Conservation (phyloP, 2,329 filamentous ascomycete species). For the Bisporella sp. region DNA sequence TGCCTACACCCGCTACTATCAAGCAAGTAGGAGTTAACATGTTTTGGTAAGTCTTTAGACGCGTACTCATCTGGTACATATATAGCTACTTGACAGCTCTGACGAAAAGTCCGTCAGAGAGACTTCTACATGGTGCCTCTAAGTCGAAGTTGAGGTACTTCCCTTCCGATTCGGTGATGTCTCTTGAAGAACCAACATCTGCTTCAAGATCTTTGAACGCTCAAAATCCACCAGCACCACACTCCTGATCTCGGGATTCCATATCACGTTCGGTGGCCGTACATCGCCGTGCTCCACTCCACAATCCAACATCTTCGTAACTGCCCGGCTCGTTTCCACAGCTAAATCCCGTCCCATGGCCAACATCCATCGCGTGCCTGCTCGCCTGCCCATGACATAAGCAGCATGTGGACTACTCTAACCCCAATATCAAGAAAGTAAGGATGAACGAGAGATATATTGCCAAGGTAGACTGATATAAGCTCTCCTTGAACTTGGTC, state of each 20-base stretch:
- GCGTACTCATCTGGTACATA: too few relatives aligned
- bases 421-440: constrained; percentile 15
- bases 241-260: constrained; percentile 13
- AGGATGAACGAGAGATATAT: constrained; percentile 28
- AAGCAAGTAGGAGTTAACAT: too few relatives aligned
- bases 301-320: constrained; percentile 7
- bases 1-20: too few relatives aligned
- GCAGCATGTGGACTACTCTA: constrained; percentile 16
- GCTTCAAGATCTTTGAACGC: constrained; percentile 14
- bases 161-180: constrained; percentile 8
- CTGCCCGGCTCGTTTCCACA: constrained; percentile 1
- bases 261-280: constrained; percentile 16
- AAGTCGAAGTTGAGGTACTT: too few relatives aligned
- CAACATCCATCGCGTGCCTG: constrained; percentile 9
- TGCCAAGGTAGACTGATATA: constrained; percentile 33
- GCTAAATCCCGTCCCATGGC: constrained; percentile 2
- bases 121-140: too few relatives aligned
- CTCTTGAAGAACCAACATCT: constrained; percentile 3
- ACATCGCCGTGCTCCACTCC: constrained; percentile 16
- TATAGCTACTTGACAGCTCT: too few relatives aligned
- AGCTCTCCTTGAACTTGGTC: constrained; percentile 26
- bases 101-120: too few relatives aligned
- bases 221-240: constrained; percentile 18
- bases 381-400: constrained; percentile 11
- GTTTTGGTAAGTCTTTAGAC: too few relatives aligned